phyloP scores from a whole-genome alignment of 2,329 filamentous ascomycete genomes.

The Colletotrichum simmondsii region DNA sequence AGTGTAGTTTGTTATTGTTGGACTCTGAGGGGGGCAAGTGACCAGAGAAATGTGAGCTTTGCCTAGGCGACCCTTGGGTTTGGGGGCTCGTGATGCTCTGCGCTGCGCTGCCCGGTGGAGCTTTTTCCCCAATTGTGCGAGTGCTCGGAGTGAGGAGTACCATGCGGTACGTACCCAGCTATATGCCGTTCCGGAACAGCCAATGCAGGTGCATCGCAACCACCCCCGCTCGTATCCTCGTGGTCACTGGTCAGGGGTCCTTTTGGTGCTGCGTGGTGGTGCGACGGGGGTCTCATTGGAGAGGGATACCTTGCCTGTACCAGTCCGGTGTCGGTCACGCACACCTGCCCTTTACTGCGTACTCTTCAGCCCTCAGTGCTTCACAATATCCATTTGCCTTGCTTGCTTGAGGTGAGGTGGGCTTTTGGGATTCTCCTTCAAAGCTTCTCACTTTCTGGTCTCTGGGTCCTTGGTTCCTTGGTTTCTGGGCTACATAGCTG shows the following conservation, averaged over 20 bases:
- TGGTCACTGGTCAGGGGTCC: conserved; percentile 31
- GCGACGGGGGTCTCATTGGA: conserved; percentile 17
- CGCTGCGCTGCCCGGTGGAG: conserved; percentile 26
- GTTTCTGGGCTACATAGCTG: no score
- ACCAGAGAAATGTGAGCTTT: conserved; percentile 5
- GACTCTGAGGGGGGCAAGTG: not conserved
- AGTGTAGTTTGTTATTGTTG: not conserved
- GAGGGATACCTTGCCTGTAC: conserved; percentile 32
- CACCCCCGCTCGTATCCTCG: conserved; percentile 31
- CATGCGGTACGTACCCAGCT: not conserved
- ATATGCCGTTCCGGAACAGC: conserved; percentile 27
- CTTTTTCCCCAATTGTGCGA: conserved; percentile 8
- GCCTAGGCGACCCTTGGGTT: conserved; percentile 10
- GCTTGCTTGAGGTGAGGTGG: no score
- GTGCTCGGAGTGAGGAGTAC: no score
- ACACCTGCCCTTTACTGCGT: no score
- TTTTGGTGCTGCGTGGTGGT: conserved; percentile 17
- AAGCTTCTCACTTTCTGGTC: no score
- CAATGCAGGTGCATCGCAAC: conserved; percentile 36
- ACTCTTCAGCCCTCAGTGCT: no score
- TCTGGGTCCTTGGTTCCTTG: no score
- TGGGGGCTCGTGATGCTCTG: conserved; percentile 33
- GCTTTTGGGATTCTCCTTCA: no score
- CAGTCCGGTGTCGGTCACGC: conserved; percentile 30
- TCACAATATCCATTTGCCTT: no score